These are phyloP conservation scores for Candida insectorum DNA, from an alignment of 805 yeast species.

Conservation along the genomic window DNA sequence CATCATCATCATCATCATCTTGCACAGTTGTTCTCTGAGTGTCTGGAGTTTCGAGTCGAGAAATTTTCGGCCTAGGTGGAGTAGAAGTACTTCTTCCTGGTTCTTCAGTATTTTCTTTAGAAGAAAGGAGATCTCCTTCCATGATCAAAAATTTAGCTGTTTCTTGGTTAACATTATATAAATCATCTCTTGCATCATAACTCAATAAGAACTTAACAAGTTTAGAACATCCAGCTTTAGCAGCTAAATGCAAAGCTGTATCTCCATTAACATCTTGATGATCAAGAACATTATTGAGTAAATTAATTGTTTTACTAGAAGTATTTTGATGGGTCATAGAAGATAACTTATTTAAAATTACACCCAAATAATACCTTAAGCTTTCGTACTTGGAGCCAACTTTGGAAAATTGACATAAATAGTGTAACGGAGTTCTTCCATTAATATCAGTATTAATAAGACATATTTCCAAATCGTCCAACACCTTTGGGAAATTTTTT, in stretches of 20 bases:
- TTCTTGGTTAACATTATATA: constrained; percentile 40
- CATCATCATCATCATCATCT: constrained; percentile 39
- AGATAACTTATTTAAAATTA: constrained; percentile 68
- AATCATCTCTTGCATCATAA: constrained; percentile 73
- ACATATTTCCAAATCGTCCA: constrained; percentile 73
- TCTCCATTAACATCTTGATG: constrained; percentile 82
- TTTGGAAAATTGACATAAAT: constrained; percentile 69
- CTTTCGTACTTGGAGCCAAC: constrained; percentile 70
- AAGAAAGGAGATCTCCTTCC: constrained; percentile 30
- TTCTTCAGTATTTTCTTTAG: constrained; percentile 5
- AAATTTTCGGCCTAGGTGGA: constrained; percentile 19
- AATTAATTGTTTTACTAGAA: constrained; percentile 49
- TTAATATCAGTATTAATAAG: constrained; percentile 73
- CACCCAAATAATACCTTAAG: constrained; percentile 78
- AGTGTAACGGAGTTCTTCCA: constrained; percentile 80
- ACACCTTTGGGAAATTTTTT: constrained; percentile 73
- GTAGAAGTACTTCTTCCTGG: constrained; percentile 25
- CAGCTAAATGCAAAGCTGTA: constrained; percentile 80
- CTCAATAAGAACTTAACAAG: constrained; percentile 78
- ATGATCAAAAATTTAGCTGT: constrained; percentile 41
- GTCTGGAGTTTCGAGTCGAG: constrained; percentile 38
- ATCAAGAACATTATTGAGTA: constrained; percentile 60
- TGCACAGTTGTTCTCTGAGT: constrained; percentile 44
- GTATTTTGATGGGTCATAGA: constrained; percentile 32
- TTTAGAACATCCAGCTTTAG: constrained; percentile 60